Percentiles rank a stretch among this genome's conserved stretches.
Conservation (phyloP, 345 rosid species). For the Eucalyptus pumila region DNA sequence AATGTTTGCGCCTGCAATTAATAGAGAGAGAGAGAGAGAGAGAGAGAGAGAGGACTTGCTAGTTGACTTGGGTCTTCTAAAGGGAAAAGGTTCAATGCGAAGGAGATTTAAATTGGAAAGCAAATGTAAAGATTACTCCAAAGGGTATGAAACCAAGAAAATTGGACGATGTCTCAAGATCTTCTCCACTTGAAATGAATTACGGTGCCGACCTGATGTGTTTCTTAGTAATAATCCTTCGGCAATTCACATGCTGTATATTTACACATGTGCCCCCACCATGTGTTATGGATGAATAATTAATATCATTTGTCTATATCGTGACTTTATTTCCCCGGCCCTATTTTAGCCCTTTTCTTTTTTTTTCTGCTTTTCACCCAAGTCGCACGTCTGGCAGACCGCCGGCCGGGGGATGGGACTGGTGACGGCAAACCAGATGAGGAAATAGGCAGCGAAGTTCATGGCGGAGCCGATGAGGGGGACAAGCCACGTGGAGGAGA, state of each 20-base stretch:
- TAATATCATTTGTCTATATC: background rate
- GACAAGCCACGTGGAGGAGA: background rate
- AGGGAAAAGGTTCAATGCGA: background rate
- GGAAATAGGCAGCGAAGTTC: slow-evolving; percentile 1
- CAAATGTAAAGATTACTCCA: background rate
- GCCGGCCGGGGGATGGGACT: background rate
- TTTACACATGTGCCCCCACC: background rate
- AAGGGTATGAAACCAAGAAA: background rate
- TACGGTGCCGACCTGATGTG: background rate
- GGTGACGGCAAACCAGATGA: slow-evolving; percentile 5
- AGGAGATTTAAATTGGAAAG: background rate
- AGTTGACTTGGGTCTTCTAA: background rate
- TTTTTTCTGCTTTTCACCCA: background rate
- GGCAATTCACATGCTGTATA: background rate
- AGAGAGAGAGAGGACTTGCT: background rate
- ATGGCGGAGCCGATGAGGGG: background rate
- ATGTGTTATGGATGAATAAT: background rate
- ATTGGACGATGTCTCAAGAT: background rate
- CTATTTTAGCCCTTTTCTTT: background rate
- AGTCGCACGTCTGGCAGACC: slow-evolving; percentile 1
- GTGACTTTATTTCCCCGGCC: background rate
- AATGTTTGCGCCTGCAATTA: background rate
- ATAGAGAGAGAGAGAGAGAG: background rate
- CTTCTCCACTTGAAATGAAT: background rate
- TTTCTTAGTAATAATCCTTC: background rate